These are phyloP conservation scores for Eucalyptus camaldulensis DNA, from an alignment of 345 rosid species.

Conservation along the genomic window DNA sequence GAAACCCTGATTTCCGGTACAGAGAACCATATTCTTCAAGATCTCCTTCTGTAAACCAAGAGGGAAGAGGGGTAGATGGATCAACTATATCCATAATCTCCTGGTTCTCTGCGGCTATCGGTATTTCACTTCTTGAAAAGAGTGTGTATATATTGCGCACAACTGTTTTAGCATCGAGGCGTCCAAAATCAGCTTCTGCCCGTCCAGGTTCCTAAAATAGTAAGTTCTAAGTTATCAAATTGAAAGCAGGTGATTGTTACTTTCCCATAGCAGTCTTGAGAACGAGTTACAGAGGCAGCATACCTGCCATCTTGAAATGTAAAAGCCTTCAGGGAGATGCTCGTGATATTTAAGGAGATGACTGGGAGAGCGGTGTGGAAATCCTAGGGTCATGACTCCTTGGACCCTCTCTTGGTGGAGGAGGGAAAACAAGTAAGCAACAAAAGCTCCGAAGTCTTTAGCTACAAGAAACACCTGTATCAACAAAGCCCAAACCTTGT, in stretches of 20 bases:
- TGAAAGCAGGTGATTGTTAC: neutral
- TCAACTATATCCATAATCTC: constrained; percentile 56
- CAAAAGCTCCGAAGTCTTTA: constrained; percentile 35
- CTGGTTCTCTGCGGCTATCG: constrained; percentile 38
- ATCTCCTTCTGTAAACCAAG: constrained; percentile 49
- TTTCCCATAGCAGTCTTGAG: neutral
- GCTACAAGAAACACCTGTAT: constrained; percentile 36
- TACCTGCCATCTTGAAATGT: constrained; percentile 41
- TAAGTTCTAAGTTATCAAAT: neutral
- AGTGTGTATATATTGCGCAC: constrained; percentile 26
- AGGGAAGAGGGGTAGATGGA: constrained; percentile 36
- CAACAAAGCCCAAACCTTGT: neutral
- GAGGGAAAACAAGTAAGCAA: constrained; percentile 22
- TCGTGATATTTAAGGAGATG: neutral
- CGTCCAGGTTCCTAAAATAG: neutral
- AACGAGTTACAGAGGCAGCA: neutral
- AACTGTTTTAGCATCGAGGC: neutral
- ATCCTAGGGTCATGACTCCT: constrained; percentile 37
- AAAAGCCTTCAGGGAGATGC: constrained; percentile 45
- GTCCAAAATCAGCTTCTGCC: neutral
- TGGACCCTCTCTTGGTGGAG: constrained; percentile 31
- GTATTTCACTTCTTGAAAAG: constrained; percentile 40
- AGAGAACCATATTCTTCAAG: constrained; percentile 30
- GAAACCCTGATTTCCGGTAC: constrained; percentile 46
- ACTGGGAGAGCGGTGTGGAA: constrained; percentile 22